A percentile compares a stretch with the other conserved stretches of the same genome.
Evolutionary conservation across 805 yeast species (phyloP).

Genomic region (Blastobotrys attinorum): DNA sequence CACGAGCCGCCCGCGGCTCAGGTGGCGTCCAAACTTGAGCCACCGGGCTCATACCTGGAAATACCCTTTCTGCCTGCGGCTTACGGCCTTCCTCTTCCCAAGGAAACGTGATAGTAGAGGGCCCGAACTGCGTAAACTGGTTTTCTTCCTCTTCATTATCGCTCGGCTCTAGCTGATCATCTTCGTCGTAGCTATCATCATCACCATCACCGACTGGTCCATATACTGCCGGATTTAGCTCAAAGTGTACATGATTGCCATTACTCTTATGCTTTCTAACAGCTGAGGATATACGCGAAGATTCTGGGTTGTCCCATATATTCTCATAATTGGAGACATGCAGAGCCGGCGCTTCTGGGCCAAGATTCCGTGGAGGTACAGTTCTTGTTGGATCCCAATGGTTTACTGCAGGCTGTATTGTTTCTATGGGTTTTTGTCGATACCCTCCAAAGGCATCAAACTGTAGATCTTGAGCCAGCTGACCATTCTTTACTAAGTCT

Average conservation of each 20-base stretch:
- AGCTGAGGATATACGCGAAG: not conserved
- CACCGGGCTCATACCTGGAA: slow-evolving; percentile 8
- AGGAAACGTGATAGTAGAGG: slow-evolving; percentile 17
- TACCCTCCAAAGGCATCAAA: slow-evolving; percentile 6
- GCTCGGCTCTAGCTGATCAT: not conserved
- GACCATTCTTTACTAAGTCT: not conserved
- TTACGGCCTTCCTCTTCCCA: slow-evolving; percentile 12
- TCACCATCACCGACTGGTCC: not conserved
- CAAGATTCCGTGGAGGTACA: slow-evolving; percentile 19
- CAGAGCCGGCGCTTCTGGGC: slow-evolving; percentile 21
- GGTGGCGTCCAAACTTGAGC: not conserved
- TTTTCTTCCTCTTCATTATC: not conserved
- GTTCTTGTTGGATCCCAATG: slow-evolving; percentile 24
- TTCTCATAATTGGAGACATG: slow-evolving; percentile 11
- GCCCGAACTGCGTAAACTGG: slow-evolving; percentile 15
- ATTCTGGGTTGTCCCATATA: slow-evolving; percentile 11
- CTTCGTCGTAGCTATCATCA: not conserved
- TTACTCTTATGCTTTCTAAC: not conserved
- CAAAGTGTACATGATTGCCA: not conserved
- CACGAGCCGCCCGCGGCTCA: not conserved
- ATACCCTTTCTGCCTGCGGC: slow-evolving; percentile 11
- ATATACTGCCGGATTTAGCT: not conserved
- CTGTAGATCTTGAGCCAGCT: not conserved
- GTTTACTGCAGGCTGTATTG: slow-evolving; percentile 14
- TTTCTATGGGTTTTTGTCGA: not conserved